Conservation (phyloP, 2,329 filamentous ascomycete species). For the Stagonosporopsis rhizophila region DNA sequence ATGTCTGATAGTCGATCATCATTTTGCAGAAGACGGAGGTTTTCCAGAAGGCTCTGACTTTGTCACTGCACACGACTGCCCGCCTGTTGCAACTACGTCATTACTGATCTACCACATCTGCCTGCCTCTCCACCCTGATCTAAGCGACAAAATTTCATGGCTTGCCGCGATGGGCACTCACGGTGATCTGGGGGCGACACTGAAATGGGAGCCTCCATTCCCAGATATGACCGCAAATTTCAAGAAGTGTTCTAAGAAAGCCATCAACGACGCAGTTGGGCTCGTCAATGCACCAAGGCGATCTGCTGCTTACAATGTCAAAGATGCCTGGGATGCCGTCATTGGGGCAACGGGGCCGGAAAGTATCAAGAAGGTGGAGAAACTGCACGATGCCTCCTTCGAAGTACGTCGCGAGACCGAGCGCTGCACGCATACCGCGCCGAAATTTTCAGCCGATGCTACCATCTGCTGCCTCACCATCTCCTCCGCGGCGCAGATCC, state of each 20-base stretch:
- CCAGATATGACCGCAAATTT: conserved; percentile 69
- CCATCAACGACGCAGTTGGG: conserved; percentile 68
- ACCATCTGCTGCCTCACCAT: conserved; percentile 70
- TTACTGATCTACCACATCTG: conserved; percentile 71
- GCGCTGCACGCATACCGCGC: conserved; percentile 66
- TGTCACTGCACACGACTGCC: conserved; percentile 68
- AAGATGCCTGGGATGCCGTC: conserved; percentile 67
- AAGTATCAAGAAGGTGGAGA: conserved; percentile 58
- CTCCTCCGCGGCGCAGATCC: conserved; percentile 66
- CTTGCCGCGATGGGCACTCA: conserved; percentile 70
- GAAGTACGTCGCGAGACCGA: conserved; percentile 69
- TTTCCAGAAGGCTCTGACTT: conserved; percentile 64
- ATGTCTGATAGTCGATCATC: conserved; percentile 70
- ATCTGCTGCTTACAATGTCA: conserved; percentile 67
- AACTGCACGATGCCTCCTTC: conserved; percentile 61
- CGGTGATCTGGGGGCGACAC: conserved; percentile 68
- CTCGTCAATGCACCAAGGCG: conserved; percentile 71
- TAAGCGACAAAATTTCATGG: conserved; percentile 63
- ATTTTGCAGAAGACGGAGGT: conserved; percentile 62
- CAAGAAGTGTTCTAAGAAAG: conserved; percentile 67
- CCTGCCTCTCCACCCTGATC: conserved; percentile 59
- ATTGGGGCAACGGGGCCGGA: conserved; percentile 59
- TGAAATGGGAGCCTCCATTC: conserved; percentile 72
- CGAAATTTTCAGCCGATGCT: conserved; percentile 68
- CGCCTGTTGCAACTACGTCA: conserved; percentile 70